Base-by-base conservation (phyloP, 345 rosid species). In the Anastatica hierochuntica region DNA sequence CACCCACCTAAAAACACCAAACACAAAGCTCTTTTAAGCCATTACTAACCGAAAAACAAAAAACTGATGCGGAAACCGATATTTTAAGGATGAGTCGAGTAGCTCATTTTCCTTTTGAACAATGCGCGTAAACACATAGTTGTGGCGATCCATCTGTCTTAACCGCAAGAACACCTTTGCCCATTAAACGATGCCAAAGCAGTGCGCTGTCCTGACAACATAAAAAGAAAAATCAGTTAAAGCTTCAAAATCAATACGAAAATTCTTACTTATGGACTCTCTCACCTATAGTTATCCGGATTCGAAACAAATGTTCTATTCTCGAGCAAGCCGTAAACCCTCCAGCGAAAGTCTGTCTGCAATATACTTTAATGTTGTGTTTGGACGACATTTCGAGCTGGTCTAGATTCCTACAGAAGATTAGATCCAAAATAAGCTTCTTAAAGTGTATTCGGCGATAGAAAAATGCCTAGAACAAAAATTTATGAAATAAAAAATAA, bases 371-470 rank as follows among this genome's bases (percentile, higher is more conserved):
- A 1, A 97, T 92, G 38, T 88, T 73, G 83, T 81, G 76, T 74
- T 71, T 74, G 12, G 97, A 67, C 41, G 98, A 74, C 97, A 92
- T 69, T 55, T 97, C 98, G 3, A 92, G 98, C 74, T 92, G 98
- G 72, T 92, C 98, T 57, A 92, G 72, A 68, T 92, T 88, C 98
- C 98, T 90, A n/a, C n/a, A n/a, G n/a, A n/a, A n/a, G n/a, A n/a
- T n/a, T n/a, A n/a, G n/a, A n/a, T n/a, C n/a, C n/a, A n/a, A n/a
- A n/a, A n/a, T n/a, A n/a, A n/a, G n/a, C n/a, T n/a, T n/a, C n/a
- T n/a, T n/a, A n/a, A n/a, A n/a, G n/a, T n/a, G n/a, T n/a, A n/a
- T n/a, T n/a, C n/a, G n/a, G n/a, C n/a, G n/a, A n/a, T n/a, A n/a
- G n/a, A n/a, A n/a, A n/a, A n/a, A n/a, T n/a, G n/a, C n/a, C n/a